Evolutionary conservation across 73 alveolate species (phyloP).

Genomic region (Paramecium tetraurelia): DNA sequence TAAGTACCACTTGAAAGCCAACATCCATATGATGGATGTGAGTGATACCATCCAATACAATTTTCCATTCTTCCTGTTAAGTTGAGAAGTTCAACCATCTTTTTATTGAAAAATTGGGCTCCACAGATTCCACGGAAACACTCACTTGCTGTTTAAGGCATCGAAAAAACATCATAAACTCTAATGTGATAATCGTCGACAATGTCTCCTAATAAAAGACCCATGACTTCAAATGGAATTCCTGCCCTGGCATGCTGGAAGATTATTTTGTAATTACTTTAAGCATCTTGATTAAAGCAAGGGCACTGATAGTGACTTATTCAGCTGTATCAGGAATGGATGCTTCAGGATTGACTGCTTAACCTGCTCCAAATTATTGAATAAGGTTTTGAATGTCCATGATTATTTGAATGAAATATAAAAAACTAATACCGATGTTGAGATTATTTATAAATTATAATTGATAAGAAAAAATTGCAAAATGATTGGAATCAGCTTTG

Average conservation of each 20-base stretch:
- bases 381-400: background rate
- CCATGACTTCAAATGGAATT: conserved; percentile 99
- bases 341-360: conserved; percentile 59
- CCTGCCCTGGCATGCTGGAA: conserved; percentile 92
- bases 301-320: conserved; percentile 81
- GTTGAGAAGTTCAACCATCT: conserved; percentile 99
- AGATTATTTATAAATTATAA: background rate
- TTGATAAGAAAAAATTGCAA: background rate
- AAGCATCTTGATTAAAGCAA: conserved; percentile 87
- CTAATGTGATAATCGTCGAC: conserved; percentile 96
- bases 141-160: conserved; percentile 99
- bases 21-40: conserved; percentile 99
- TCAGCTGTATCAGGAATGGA: conserved; percentile 90
- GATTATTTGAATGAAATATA: background rate
- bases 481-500: background rate
- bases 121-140: conserved; percentile 99
- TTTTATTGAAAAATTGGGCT: conserved; percentile 98
- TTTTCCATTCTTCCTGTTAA: conserved; percentile 98
- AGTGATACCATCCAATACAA: conserved; percentile 99
- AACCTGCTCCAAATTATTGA: background rate
- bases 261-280: conserved; percentile 50
- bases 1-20: conserved; percentile 91
- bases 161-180: conserved; percentile 99
- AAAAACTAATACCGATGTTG: background rate
- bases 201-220: conserved; percentile 98